Evolutionary conservation across 1,284 basidiomycete genomes (phyloP), one percentile per base, ranked within the genome.

Genomic region (Thecaphora frezii): DNA sequence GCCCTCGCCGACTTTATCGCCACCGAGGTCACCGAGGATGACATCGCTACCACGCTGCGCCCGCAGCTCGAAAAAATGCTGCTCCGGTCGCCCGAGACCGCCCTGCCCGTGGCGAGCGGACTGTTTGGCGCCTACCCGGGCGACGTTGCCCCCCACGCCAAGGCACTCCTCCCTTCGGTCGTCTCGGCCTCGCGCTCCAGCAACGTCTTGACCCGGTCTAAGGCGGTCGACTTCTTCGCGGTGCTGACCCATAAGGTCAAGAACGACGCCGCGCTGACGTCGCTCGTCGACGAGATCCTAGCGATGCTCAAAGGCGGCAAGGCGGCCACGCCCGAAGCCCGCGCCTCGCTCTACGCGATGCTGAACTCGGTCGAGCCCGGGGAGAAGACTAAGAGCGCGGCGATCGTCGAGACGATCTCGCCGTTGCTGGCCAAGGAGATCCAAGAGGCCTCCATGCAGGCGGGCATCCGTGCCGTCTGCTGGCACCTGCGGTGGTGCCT

Each of bases 31-130:
- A 61, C 66, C 26, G 48, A 58, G 19, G 42, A 66, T 2, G 73
- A 74, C 22, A 46, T 77, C 19, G n/a, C 60, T 4, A 30, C 44
- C 14, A 51, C 62, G 2, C 49, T 78, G n/a, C 54, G 72, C 12
- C 76, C 76, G 9, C 58, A 73, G 23, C 67, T 78, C 22, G 66
- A 74, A 43, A 77, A 77, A 58, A 73, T 73, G 69, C 61, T 77
- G 8, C 67, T 77, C 0, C 61, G 75, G 30, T 76, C 76, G 22
- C 76, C 76, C 18, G 76, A 78, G 23, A 48, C 71, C 0, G 65
- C 67, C 10, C 55, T 75, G 5, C 61, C 63, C 3, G 51, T 71
- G n/a, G 63, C 68, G 2, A 44, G 42, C 28, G 41, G 41, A 24
- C 63, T 75, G 33, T 69, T 75, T 50, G 40, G 44, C 24, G 48